Conservation (phyloP, 495 filamentous ascomycete genomes). For the Chaetomidium leptoderma region DNA sequence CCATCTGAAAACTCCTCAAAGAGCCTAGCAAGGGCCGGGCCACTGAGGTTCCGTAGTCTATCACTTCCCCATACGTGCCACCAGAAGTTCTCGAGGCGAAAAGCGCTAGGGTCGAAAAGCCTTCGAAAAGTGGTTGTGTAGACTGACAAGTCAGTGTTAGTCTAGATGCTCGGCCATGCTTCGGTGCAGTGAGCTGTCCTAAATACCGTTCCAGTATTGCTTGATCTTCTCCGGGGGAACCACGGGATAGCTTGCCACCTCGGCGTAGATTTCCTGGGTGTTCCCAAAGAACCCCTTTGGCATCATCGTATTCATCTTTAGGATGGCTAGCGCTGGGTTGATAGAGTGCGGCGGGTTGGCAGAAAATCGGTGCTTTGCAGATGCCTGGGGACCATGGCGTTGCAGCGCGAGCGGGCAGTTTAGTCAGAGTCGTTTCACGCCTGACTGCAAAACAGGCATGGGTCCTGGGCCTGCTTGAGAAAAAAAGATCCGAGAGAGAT, state of each 20-base stretch:
- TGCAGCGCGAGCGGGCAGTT: background rate
- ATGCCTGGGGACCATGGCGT: background rate
- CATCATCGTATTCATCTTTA: constrained; percentile 20
- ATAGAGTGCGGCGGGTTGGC: background rate
- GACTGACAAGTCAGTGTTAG: constrained; percentile 33
- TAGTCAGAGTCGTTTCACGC: background rate
- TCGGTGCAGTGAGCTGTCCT: background rate
- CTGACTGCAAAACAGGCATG: background rate
- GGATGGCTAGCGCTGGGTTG: background rate
- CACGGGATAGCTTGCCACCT: constrained; percentile 45
- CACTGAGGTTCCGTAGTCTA: constrained; percentile 39
- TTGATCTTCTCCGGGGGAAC: constrained; percentile 47
- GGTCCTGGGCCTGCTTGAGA: background rate
- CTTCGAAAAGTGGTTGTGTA: constrained; percentile 50
- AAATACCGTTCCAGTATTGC: constrained; percentile 49
- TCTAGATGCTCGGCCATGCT: background rate
- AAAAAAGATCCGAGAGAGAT: background rate
- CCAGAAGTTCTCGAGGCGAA: constrained; percentile 54
- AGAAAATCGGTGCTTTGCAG: background rate
- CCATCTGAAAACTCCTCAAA: constrained; percentile 49
- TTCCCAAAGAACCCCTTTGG: constrained; percentile 45
- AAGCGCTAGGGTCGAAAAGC: constrained; percentile 49
- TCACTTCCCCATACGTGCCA: constrained; percentile 54
- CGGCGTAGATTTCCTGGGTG: constrained; percentile 40
- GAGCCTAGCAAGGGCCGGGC: constrained; percentile 42